Evolutionary conservation across 2,329 filamentous ascomycete species (phyloP).

Genomic region (Alternaria sp.): DNA sequence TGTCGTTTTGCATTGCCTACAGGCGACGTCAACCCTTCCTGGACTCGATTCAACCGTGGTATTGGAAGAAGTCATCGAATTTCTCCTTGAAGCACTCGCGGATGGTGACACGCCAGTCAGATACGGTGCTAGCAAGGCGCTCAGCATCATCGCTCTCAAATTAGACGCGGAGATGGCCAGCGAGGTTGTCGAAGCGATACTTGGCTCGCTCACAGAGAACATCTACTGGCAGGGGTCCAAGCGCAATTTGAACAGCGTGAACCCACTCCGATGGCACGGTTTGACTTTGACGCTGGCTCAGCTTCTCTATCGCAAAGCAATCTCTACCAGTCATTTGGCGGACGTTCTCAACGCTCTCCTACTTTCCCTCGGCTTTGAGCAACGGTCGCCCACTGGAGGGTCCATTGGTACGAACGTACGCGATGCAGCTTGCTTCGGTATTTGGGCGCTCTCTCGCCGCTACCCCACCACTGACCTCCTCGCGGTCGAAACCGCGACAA

Average conservation of each 20-base stretch:
- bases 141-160: constrained; percentile 84
- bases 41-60: constrained; percentile 48
- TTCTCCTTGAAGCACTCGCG: constrained; percentile 76
- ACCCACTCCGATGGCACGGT: constrained; percentile 89
- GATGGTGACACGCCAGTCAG: constrained; percentile 93
- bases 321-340: constrained; percentile 72
- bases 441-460: constrained; percentile 89
- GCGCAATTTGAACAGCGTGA: constrained; percentile 74
- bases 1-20: constrained; percentile 70
- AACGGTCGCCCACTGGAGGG: constrained; percentile 81
- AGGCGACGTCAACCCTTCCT: constrained; percentile 35
- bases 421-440: constrained; percentile 93
- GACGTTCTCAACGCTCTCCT: constrained; percentile 79
- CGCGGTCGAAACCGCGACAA: constrained; percentile 58
- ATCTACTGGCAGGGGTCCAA: constrained; percentile 62
- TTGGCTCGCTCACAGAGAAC: constrained; percentile 70
- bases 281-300: constrained; percentile 87
- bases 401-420: constrained; percentile 89
- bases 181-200: constrained; percentile 85
- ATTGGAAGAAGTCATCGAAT: constrained; percentile 81
- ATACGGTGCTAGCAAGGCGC: constrained; percentile 87
- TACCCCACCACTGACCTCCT: constrained; percentile 83
- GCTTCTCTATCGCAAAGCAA: constrained; percentile 82
- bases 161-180: constrained; percentile 80
- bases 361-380: constrained; percentile 85